Conservation (phyloP, 148 eudicot genomes). For the Selenicereus undatus region DNA sequence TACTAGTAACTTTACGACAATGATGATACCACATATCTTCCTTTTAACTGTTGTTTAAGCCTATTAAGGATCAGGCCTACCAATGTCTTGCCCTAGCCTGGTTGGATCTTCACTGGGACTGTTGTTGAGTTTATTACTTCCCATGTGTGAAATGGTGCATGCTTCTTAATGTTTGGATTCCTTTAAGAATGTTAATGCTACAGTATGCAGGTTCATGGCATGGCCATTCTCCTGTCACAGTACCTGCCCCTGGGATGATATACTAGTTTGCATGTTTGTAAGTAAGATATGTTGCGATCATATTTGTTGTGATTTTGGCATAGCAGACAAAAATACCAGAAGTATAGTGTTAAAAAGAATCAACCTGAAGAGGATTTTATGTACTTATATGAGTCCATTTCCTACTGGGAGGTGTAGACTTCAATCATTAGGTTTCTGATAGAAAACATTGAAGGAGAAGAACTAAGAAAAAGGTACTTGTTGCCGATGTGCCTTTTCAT, state of each 20-base stretch:
- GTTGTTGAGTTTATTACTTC: background rate
- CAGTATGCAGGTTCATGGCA: background rate
- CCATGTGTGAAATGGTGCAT: background rate
- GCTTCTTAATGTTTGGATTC: background rate
- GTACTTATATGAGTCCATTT: background rate
- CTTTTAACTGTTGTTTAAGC: background rate
- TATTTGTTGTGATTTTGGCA: too few relatives aligned
- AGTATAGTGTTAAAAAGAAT: background rate
- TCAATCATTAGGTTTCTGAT: background rate
- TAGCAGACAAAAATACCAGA: too few relatives aligned
- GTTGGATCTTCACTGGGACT: background rate
- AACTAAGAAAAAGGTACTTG: background rate
- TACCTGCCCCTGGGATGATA: background rate
- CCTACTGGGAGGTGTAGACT: background rate
- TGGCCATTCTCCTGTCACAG: background rate
- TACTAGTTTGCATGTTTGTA: background rate
- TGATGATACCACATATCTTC: background rate
- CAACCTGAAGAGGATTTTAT: background rate
- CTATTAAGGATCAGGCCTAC: background rate
- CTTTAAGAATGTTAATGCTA: background rate
- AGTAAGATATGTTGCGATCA: too few relatives aligned
- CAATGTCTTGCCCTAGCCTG: background rate
- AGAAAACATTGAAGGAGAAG: background rate
- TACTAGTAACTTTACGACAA: background rate
- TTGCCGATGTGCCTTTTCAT: background rate